Evolutionary conservation across 2,329 filamentous ascomycete species (phyloP), one percentile per base, ranked within the genome.

Genomic region (Beauveria varroae): DNA sequence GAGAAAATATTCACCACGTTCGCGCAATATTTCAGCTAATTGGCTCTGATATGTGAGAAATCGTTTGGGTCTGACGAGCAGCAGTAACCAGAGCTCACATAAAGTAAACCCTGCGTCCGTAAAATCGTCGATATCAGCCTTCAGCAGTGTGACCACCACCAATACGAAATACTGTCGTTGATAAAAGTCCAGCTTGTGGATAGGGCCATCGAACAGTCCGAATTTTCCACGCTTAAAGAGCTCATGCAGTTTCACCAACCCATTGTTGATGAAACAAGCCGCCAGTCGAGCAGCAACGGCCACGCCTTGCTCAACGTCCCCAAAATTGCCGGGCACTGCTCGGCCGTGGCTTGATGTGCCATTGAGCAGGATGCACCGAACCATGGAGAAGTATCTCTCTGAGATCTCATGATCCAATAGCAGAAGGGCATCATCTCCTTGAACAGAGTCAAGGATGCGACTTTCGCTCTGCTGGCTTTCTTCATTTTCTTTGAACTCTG

Each of bases 81-180:
- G 76, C 22, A 79, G 67, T 47, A 82, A 65, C 79, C 84, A 86
- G n/a, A 85, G 69, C 46, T 81, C 78, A 5, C 79, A 70, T 10
- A 81, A 67, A 9, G 75, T 77, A n/a, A 76, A 72, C 1, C 73
- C 76, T 3, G 79, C 67, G 44, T 80, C 73, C 63, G 73, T 73
- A 63, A 83, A 79, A 57, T 81, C 77, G 41, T 78, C 73, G 22
- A 81, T 68, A 8, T 74, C 73, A 53, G 77, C 71, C 60, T 78
- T 77, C 22, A 85, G 69, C 9, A 87, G 70, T 0, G 74, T 76
- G 2, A 77, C 72, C 26, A 85, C 68, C 65, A 86, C 86, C 8
- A 86, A 73, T 1, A 78, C 72, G 18, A 82, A 65, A 58, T 78
- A 79, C 61, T 67, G 75, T n/a, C 81, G 75, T 55, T 79, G 76